Evolutionary conservation across 2,329 filamentous ascomycete genomes (phyloP).

Genomic region (Colletotrichum musicola): DNA sequence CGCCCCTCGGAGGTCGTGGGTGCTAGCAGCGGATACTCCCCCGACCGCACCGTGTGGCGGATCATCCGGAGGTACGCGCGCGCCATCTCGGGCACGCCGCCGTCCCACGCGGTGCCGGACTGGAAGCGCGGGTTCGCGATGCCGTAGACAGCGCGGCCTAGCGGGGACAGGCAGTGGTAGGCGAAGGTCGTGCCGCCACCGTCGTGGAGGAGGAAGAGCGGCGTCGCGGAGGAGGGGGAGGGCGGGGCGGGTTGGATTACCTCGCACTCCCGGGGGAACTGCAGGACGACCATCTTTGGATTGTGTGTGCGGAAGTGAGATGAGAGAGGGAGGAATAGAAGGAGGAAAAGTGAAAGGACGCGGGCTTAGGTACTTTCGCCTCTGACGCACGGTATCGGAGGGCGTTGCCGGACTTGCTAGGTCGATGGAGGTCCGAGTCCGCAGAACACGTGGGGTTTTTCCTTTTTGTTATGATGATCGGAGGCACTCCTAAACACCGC

Average conservation of each 20-base stretch:
- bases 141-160: conserved; percentile 64
- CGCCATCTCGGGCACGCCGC: conserved; percentile 68
- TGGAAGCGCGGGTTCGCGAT: conserved; percentile 68
- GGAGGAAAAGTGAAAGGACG: not conserved
- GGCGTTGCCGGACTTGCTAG: not conserved
- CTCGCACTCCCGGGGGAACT: conserved; percentile 31
- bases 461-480: too few species aligned
- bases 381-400: too few species aligned
- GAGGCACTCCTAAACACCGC: too few species aligned
- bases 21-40: conserved; percentile 23
- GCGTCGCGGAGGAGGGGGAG: conserved; percentile 46
- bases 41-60: conserved; percentile 48
- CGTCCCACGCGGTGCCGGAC: conserved; percentile 60
- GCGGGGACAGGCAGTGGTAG: conserved; percentile 65
- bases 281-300: conserved; percentile 12
- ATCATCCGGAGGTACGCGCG: conserved; percentile 62
- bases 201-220: conserved; percentile 70
- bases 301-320: not conserved
- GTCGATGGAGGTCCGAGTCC: too few species aligned
- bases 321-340: not conserved
- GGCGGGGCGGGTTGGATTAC: conserved; percentile 34
- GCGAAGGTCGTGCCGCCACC: conserved; percentile 71
- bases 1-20: conserved; percentile 43
- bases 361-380: too few species aligned
- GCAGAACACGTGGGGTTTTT: too few species aligned